Conservation (phyloP, 208 protist genomes). For the Crithidia bombi region DNA sequence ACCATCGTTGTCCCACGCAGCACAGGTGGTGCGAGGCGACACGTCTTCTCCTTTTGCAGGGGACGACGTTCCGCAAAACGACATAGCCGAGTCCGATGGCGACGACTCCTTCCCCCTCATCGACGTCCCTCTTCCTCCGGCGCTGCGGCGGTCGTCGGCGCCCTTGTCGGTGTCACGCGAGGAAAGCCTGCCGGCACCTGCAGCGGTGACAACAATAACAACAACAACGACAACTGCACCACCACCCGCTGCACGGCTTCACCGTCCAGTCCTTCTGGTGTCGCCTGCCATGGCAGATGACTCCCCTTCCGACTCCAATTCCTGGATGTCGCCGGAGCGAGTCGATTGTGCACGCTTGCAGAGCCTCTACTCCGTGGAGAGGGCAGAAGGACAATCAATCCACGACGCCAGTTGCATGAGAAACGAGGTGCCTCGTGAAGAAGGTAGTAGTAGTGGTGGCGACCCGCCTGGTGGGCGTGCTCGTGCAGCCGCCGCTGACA, state of each 20-base stretch:
- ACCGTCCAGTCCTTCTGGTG: conserved; percentile 1
- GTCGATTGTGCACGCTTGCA: neutral
- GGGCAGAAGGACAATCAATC: neutral
- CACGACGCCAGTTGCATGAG: neutral
- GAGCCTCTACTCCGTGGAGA: neutral
- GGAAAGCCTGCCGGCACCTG: neutral
- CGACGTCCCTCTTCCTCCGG: neutral
- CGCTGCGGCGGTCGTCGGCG: neutral
- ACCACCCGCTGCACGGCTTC: neutral
- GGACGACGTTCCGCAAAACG: neutral
- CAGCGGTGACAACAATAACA: neutral
- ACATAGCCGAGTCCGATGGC: neutral
- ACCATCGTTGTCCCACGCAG: no score
- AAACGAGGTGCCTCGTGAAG: neutral
- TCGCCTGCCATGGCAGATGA: conserved; percentile 5
- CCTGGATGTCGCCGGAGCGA: neutral
- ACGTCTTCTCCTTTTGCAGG: no score
- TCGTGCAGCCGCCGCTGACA: no score
- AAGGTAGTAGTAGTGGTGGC: no score
- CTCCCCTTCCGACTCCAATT: neutral
- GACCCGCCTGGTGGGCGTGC: no score
- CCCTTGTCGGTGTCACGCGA: no score
- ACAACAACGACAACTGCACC: neutral
- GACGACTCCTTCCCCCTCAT: neutral
- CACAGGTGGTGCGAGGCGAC: no score